Evolutionary conservation across 495 filamentous ascomycete species (phyloP).

Genomic region (Friedmanniomyces simplex): DNA sequence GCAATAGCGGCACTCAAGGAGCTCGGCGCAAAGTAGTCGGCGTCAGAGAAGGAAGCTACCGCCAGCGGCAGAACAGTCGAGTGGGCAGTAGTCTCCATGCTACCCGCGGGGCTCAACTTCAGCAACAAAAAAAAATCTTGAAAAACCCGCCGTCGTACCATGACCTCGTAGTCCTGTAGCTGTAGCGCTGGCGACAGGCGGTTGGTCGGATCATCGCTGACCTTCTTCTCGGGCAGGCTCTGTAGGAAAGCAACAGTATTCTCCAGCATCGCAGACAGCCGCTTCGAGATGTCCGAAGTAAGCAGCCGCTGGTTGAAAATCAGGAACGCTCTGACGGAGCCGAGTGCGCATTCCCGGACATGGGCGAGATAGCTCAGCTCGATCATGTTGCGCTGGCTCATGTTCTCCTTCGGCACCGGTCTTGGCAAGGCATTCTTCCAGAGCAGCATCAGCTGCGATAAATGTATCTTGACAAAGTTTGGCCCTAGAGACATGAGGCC

Average conservation of each 20-base stretch:
- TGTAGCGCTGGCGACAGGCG: constrained; percentile 79
- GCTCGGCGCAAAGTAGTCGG: constrained; percentile 72
- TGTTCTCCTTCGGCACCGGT: constrained; percentile 83
- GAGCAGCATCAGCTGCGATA: constrained; percentile 86
- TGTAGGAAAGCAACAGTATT: constrained; percentile 84
- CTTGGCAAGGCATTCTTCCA: constrained; percentile 97
- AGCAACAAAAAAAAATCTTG: constrained; percentile 92
- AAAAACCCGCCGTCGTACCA: constrained; percentile 85
- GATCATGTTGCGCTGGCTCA: constrained; percentile 63
- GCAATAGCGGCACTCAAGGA: constrained; percentile 88
- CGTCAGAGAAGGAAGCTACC: constrained; percentile 84
- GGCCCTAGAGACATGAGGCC: constrained; percentile 93
- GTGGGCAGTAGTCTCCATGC: constrained; percentile 75
- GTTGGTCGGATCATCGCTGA: constrained; percentile 76
- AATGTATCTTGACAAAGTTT: constrained; percentile 97
- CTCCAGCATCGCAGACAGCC: constrained; percentile 88
- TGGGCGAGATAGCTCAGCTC: constrained; percentile 91
- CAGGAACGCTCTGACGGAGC: constrained; percentile 83
- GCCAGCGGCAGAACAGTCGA: constrained; percentile 90
- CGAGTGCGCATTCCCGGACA: constrained; percentile 88
- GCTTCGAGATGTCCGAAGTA: constrained; percentile 87
- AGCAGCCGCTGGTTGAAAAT: constrained; percentile 88
- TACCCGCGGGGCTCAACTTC: constrained; percentile 67
- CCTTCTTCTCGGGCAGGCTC: constrained; percentile 70
- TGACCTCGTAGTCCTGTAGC: constrained; percentile 80